These are phyloP conservation scores for Nicotiana sylvestris DNA, from an alignment of 257 asterid genomes.

Conservation along the genomic window DNA sequence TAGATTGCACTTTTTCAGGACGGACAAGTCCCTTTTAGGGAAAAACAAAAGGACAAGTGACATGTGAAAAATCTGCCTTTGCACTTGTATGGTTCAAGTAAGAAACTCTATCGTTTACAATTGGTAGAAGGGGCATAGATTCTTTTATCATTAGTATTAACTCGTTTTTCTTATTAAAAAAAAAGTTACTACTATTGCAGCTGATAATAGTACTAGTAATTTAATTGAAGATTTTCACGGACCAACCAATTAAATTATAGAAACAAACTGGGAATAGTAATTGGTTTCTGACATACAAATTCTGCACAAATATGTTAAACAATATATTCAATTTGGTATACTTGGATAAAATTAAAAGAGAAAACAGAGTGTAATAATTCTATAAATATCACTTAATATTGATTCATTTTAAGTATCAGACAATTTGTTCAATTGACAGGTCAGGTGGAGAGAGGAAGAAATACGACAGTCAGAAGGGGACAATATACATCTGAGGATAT, in stretches of 20 bases:
- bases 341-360: not conserved
- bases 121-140: not conserved
- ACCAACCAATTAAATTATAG: not conserved
- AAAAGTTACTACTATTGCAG: not conserved
- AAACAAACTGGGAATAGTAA: not conserved
- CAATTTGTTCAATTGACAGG: not conserved
- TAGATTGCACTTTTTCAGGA: not conserved
- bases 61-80: not conserved
- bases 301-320: not conserved
- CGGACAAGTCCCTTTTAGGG: not conserved
- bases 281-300: not conserved
- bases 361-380: not conserved
- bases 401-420: not conserved
- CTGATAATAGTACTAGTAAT: not conserved
- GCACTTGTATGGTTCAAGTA: not conserved
- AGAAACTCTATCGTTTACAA: too few species aligned
- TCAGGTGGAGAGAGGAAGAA: not conserved
- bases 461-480: not conserved
- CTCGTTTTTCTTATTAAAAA: not conserved
- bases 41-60: not conserved
- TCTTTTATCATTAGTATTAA: not conserved
- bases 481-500: conserved; percentile 13
- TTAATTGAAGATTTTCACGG: not conserved
- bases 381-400: too few species aligned
- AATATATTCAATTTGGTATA: not conserved